Percentiles rank a stretch among this genome's conserved stretches.
Conservation (phyloP, 805 yeast genomes). For the Saccharomycopsis babjevae region DNA sequence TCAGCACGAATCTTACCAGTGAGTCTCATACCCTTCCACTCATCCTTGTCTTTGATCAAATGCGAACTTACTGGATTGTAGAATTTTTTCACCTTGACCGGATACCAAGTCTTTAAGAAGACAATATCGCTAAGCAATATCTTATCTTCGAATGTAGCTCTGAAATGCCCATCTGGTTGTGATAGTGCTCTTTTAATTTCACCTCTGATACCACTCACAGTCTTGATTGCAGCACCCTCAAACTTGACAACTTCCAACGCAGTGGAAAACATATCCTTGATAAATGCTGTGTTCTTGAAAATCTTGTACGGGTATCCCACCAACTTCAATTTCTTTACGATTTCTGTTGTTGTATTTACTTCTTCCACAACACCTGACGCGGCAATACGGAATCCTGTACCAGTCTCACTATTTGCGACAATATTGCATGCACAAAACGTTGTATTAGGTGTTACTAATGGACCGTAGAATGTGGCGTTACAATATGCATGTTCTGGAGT, state of each 20-base stretch:
- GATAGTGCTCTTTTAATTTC: constrained; percentile 92
- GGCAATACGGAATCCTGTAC: constrained; percentile 86
- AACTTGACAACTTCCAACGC: constrained; percentile 93
- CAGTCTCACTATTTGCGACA: constrained; percentile 73
- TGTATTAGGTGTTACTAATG: constrained; percentile 93
- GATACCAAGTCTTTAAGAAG: constrained; percentile 93
- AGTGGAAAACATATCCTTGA: constrained; percentile 91
- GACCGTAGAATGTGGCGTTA: constrained; percentile 93
- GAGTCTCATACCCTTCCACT: constrained; percentile 94
- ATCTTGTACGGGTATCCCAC: constrained; percentile 93
- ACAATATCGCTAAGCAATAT: constrained; percentile 83
- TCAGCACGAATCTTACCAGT: constrained; percentile 91
- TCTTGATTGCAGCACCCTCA: constrained; percentile 94
- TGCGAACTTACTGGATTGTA: constrained; percentile 95
- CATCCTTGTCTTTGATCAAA: constrained; percentile 60
- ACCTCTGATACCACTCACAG: constrained; percentile 96
- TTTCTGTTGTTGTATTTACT: constrained; percentile 80
- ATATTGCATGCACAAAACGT: constrained; percentile 93
- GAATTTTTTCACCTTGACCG: constrained; percentile 79
- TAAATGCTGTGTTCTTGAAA: constrained; percentile 92
- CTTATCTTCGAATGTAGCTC: constrained; percentile 97
- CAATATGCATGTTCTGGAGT: constrained; percentile 98
- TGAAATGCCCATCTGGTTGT: constrained; percentile 88
- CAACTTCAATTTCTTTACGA: constrained; percentile 88
- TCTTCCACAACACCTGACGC: constrained; percentile 97